These are phyloP conservation scores for Penicillium subrubescens DNA, from an alignment of 495 filamentous ascomycete genomes.

Conservation along the genomic window DNA sequence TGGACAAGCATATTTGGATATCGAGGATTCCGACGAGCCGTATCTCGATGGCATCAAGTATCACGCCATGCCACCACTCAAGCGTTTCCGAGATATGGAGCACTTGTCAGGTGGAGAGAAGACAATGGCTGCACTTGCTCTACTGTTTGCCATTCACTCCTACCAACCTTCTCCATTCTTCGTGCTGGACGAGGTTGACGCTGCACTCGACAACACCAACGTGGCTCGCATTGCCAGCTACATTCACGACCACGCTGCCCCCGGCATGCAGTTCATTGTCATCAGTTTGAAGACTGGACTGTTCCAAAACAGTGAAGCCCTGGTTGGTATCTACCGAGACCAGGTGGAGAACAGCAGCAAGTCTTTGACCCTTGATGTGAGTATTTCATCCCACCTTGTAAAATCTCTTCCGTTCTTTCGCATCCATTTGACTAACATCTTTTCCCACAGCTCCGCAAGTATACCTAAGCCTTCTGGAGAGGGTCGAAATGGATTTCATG, in stretches of 20 bases:
- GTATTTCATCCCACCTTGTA: slow-evolving; percentile 35
- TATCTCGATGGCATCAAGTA: slow-evolving; percentile 96
- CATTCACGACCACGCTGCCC: slow-evolving; percentile 88
- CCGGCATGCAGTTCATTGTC: slow-evolving; percentile 99
- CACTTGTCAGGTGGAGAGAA: slow-evolving; percentile 97
- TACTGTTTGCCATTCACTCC: slow-evolving; percentile 93
- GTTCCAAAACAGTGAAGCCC: slow-evolving; percentile 89
- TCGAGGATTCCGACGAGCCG: slow-evolving; percentile 86
- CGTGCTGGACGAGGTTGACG: slow-evolving; percentile 97
- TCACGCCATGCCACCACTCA: slow-evolving; percentile 96
- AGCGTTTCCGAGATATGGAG: slow-evolving; percentile 99
- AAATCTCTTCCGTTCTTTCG: not conserved
- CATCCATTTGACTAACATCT: not conserved
- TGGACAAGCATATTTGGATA: slow-evolving; percentile 90
- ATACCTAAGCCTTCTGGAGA: slow-evolving; percentile 33
- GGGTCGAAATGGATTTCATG: slow-evolving; percentile 20
- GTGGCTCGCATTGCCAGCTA: slow-evolving; percentile 94
- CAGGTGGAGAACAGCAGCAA: slow-evolving; percentile 88
- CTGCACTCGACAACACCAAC: slow-evolving; percentile 95
- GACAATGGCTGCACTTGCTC: slow-evolving; percentile 94
- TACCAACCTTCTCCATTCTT: slow-evolving; percentile 97
- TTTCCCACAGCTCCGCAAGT: slow-evolving; percentile 46
- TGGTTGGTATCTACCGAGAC: slow-evolving; percentile 94
- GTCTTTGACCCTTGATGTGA: slow-evolving; percentile 92
- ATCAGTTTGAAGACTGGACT: slow-evolving; percentile 92